Conservation (phyloP, 2,329 filamentous ascomycete species). For the Ampelomyces quisqualis region DNA sequence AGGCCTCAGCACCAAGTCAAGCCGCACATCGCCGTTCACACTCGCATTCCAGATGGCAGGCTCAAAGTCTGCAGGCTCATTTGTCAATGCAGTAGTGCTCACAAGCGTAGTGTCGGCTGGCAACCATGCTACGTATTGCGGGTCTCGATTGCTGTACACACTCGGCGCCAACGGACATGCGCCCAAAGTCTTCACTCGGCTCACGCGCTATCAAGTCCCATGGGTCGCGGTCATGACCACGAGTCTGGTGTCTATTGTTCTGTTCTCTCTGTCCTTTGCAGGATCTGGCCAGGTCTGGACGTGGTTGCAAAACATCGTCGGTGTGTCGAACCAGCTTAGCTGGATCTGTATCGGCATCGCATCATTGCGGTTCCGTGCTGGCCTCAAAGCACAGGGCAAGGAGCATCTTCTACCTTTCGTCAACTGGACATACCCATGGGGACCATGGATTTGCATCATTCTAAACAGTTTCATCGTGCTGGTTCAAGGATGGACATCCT, state of each 20-base stretch:
- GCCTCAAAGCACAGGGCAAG: conserved; percentile 49
- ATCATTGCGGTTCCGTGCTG: conserved; percentile 58
- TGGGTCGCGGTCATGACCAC: conserved; percentile 41
- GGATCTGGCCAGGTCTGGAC: conserved; percentile 44
- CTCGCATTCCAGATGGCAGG: conserved; percentile 64
- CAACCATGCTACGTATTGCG: conserved; percentile 58
- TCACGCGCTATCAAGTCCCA: conserved; percentile 47
- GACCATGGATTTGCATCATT: conserved; percentile 46
- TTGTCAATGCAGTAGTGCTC: conserved; percentile 67
- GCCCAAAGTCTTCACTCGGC: conserved; percentile 65
- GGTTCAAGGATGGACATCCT: conserved; percentile 51
- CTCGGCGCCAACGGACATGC: conserved; percentile 62
- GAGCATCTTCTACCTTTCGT: conserved; percentile 52
- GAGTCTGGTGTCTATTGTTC: conserved; percentile 40
- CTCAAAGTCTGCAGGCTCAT: conserved; percentile 59
- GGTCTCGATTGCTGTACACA: conserved; percentile 57
- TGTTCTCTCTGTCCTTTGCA: conserved; percentile 49
- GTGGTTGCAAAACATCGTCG: conserved; percentile 73
- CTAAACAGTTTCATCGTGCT: conserved; percentile 34
- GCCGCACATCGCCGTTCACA: conserved; percentile 61
- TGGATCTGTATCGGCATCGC: conserved; percentile 59
- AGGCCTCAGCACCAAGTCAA: conserved; percentile 38
- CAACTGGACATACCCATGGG: conserved; percentile 59
- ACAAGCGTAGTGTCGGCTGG: conserved; percentile 61
- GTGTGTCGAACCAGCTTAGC: conserved; percentile 54